phyloP scores from a whole-genome alignment of 768 basidiomycete species.

The Mycena olivaceomarginata region DNA sequence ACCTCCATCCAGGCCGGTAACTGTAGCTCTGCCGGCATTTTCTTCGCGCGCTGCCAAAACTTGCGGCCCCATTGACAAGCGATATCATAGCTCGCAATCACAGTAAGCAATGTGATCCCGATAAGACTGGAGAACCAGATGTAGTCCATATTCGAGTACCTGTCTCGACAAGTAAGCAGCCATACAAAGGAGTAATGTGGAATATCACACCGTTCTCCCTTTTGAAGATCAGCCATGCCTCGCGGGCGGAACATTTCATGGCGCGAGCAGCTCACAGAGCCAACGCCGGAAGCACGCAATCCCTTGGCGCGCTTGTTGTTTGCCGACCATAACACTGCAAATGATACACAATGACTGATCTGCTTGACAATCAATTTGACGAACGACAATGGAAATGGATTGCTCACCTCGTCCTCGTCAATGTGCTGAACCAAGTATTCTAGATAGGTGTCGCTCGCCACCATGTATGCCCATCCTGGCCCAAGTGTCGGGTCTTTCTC shows the following conservation, averaged over 20 bases:
- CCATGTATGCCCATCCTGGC: conserved; percentile 31
- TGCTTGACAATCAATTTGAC: not conserved
- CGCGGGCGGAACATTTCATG: conserved; percentile 17
- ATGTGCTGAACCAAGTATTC: not conserved
- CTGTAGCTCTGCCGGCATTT: too few species aligned
- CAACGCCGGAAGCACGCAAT: conserved; percentile 44
- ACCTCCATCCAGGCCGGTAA: not conserved
- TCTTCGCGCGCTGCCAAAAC: too few species aligned
- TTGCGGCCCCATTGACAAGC: not conserved
- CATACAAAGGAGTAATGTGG: too few species aligned
- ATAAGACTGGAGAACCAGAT: not conserved
- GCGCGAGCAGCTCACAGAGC: conserved; percentile 40
- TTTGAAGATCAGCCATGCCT: not conserved
- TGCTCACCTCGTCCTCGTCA: not conserved
- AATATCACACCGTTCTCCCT: not conserved
- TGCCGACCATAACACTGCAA: conserved; percentile 24
- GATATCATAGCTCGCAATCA: not conserved
- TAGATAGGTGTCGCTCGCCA: conserved; percentile 32
- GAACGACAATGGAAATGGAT: too few species aligned
- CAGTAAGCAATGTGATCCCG: not conserved
- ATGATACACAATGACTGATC: conserved; percentile 4
- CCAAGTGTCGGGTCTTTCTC: too few species aligned
- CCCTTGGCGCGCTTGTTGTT: conserved; percentile 44
- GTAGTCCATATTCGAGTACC: not conserved
- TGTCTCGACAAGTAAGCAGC: not conserved